These are phyloP conservation scores for Backusella mclennaniae DNA, from an alignment of 192 early-diverging fungal species.

Conservation along the genomic window DNA sequence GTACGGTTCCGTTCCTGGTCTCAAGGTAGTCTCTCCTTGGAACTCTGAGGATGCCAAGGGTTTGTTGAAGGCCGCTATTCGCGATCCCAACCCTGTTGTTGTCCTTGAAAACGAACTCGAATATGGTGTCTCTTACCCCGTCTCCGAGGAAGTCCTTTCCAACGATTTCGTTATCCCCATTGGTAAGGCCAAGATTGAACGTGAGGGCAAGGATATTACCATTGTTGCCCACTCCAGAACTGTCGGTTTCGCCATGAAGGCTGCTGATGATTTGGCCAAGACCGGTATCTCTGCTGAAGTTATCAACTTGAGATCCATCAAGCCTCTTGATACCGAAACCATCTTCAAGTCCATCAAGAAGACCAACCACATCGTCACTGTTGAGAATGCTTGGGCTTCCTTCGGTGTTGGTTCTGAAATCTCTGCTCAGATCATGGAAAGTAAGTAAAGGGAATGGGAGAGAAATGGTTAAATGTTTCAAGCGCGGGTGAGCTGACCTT, in stretches of 20 bases:
- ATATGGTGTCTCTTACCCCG: constrained; percentile 90
- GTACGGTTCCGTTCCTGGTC: constrained; percentile 95
- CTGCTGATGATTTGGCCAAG: constrained; percentile 85
- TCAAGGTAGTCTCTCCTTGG: constrained; percentile 97
- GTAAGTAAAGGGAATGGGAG: constrained; percentile 13
- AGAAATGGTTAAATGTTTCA: neutral
- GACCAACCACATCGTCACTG: constrained; percentile 95
- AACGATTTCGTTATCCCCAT: constrained; percentile 55
- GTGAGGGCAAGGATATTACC: constrained; percentile 83
- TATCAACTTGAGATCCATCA: constrained; percentile 98
- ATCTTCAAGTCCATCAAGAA: constrained; percentile 95
- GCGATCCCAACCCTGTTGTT: constrained; percentile 97
- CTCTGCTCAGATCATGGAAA: constrained; percentile 94
- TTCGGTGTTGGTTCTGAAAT: constrained; percentile 96
- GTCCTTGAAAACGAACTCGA: constrained; percentile 97
- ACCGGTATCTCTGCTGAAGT: constrained; percentile 78
- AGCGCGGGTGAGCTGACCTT: neutral
- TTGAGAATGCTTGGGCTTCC: constrained; percentile 94
- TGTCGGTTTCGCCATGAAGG: constrained; percentile 83
- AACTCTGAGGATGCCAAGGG: constrained; percentile 97
- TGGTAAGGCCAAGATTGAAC: constrained; percentile 95
- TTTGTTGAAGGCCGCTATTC: constrained; percentile 96
- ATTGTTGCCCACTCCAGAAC: constrained; percentile 92
- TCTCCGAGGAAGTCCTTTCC: constrained; percentile 69
- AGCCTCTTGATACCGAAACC: constrained; percentile 91